These are phyloP conservation scores for Kwoniella shivajii DNA, from an alignment of 1,284 basidiomycete species.

Conservation along the genomic window DNA sequence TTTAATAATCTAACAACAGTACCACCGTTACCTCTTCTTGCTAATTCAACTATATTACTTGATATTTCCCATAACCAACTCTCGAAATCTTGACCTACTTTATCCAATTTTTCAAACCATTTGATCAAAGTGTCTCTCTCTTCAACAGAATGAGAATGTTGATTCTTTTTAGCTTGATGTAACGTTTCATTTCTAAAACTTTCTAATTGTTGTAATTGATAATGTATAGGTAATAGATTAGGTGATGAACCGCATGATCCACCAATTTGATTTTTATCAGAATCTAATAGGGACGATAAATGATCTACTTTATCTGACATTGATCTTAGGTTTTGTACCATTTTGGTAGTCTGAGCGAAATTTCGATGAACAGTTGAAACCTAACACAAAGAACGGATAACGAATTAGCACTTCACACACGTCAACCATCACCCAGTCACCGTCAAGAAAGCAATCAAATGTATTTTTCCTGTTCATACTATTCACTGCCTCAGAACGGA, in stretches of 20 bases:
- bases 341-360: constrained; percentile 91
- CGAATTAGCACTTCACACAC: no score
- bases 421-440: no score
- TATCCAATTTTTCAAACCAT: constrained; percentile 87
- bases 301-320: constrained; percentile 83
- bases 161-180: constrained; percentile 83
- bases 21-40: constrained; percentile 74
- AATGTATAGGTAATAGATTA: constrained; percentile 88
- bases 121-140: constrained; percentile 67
- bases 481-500: no score
- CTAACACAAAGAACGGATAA: constrained; percentile 57
- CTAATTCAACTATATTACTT: constrained; percentile 74
- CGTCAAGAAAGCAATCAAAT: no score
- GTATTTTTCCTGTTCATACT: no score
- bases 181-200: constrained; percentile 90
- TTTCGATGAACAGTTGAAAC: constrained; percentile 95
- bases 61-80: constrained; percentile 80
- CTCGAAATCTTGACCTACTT: constrained; percentile 80
- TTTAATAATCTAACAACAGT: constrained; percentile 91
- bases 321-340: constrained; percentile 86
- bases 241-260: constrained; percentile 78
- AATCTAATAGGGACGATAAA: constrained; percentile 74
- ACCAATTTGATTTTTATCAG: constrained; percentile 64
- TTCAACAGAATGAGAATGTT: constrained; percentile 53
- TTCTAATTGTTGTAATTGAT: constrained; percentile 85